Percentiles rank a stretch among this genome's conserved stretches.
Conservation (phyloP, 257 asterid species). For the Prunella vulgaris region DNA sequence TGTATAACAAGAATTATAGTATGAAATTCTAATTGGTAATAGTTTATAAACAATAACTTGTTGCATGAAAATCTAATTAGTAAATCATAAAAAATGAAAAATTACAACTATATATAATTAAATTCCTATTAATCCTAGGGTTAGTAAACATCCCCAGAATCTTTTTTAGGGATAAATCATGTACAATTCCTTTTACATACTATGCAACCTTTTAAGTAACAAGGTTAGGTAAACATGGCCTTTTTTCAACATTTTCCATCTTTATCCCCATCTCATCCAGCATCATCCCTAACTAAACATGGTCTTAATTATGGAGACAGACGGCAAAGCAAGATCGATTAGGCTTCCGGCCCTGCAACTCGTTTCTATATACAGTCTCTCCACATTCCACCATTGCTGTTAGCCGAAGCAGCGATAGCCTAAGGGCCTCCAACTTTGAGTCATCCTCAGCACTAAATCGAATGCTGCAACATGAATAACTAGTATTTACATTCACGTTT, state of each 20-base stretch:
- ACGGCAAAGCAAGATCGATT: not conserved
- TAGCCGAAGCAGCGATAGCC: not conserved
- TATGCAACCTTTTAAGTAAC: not conserved
- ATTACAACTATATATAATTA: too few species aligned
- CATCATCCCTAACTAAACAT: not conserved
- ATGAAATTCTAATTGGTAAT: too few species aligned
- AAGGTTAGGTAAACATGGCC: not conserved
- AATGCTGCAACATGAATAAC: not conserved
- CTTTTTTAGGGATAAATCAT: not conserved
- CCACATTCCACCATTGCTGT: not conserved
- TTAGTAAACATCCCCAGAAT: not conserved
- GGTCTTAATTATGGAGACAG: not conserved
- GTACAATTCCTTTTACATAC: not conserved
- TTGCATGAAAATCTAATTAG: too few species aligned
- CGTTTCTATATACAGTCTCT: too few species aligned
- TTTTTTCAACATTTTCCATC: too few species aligned
- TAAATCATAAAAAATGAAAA: too few species aligned
- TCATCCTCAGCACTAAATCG: not conserved
- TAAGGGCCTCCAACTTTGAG: not conserved
- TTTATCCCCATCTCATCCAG: too few species aligned
- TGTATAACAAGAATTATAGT: too few species aligned
- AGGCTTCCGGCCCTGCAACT: not conserved
- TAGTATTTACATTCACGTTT: not conserved
- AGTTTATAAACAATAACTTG: too few species aligned
- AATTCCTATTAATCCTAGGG: not conserved